These are phyloP conservation scores for Chrysopogon serrulatus DNA, from an alignment of 176 grass and related monocot genomes.

Conservation along the genomic window DNA sequence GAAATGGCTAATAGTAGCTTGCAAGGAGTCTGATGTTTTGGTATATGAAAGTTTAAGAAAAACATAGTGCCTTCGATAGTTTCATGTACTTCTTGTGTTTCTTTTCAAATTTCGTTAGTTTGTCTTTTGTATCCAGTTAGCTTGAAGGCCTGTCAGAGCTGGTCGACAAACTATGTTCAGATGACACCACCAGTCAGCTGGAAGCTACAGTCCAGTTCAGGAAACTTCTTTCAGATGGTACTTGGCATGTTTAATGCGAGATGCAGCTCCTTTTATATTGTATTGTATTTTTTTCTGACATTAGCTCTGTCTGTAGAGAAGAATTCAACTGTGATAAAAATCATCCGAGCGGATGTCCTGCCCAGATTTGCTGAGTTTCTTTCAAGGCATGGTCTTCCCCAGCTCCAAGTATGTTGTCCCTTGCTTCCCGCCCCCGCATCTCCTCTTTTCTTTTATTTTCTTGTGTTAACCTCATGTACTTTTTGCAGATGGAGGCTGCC, in stretches of 20 bases:
- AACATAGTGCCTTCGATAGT: background rate
- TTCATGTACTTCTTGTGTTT: background rate
- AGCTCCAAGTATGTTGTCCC: slow-evolving; percentile 58
- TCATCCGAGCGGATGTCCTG: slow-evolving; percentile 60
- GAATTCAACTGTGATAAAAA: slow-evolving; percentile 53
- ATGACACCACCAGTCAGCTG: slow-evolving; percentile 48
- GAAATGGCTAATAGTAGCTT: background rate
- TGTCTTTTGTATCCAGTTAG: slow-evolving; percentile 59
- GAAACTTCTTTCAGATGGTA: slow-evolving; percentile 80
- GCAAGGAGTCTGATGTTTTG: background rate
- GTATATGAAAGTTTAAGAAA: background rate
- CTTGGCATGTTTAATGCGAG: slow-evolving; percentile 1
- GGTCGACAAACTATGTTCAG: slow-evolving; percentile 62
- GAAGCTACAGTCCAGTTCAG: slow-evolving; percentile 72
- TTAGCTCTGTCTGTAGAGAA: slow-evolving; percentile 31
- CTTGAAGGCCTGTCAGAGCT: slow-evolving; percentile 51
- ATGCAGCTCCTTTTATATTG: slow-evolving; percentile 5
- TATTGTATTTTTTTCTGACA: background rate
- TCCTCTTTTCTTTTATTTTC: background rate
- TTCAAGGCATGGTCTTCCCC: slow-evolving; percentile 53
- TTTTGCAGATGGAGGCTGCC: slow-evolving; percentile 71
- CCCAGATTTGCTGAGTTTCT: slow-evolving; percentile 77
- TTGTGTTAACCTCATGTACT: background rate
- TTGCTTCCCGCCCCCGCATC: background rate
- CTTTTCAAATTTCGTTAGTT: slow-evolving; percentile 28